phyloP scores from a whole-genome alignment of 345 rosid species.

The Aquilaria malaccensis region DNA sequence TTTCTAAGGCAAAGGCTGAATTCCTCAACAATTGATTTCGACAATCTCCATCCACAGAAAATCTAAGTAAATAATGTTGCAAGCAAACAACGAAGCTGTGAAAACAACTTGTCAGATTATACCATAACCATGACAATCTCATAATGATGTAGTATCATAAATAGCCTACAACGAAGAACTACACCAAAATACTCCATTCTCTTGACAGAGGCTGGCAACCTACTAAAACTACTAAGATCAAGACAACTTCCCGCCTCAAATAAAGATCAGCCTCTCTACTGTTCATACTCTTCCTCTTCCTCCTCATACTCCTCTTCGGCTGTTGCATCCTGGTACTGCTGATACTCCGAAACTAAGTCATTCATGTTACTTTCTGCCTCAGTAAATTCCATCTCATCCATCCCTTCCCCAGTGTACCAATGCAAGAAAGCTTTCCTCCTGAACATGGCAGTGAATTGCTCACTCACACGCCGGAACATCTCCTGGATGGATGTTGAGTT shows the following conservation, averaged over 20 bases:
- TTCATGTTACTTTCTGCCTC: slow-evolving; percentile 41
- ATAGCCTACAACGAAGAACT: not conserved
- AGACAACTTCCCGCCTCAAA: not conserved
- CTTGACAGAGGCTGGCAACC: slow-evolving; percentile 23
- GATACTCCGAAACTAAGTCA: slow-evolving; percentile 46
- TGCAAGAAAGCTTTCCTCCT: too few species aligned
- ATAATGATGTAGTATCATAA: too few species aligned
- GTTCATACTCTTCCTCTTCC: slow-evolving; percentile 32
- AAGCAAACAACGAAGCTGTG: too few species aligned
- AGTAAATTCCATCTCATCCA: too few species aligned
- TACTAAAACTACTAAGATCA: slow-evolving; percentile 1
- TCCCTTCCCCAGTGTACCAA: too few species aligned
- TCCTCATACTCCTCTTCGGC: slow-evolving; percentile 35
- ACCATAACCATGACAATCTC: too few species aligned
- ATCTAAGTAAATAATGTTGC: too few species aligned
- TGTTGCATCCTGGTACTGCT: slow-evolving; percentile 50
- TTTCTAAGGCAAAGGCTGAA: too few species aligned
- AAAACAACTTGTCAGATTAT: too few species aligned
- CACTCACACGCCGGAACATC: slow-evolving; percentile 38
- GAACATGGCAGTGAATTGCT: slow-evolving; percentile 9
- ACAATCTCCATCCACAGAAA: too few species aligned
- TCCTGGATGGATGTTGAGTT: slow-evolving; percentile 48
- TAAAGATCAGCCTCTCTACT: slow-evolving; percentile 15
- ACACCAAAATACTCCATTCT: slow-evolving; percentile 2
- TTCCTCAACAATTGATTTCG: too few species aligned